Evolutionary conservation across 2,329 filamentous ascomycete species (phyloP), one percentile per base, ranked within the genome.

Genomic region (Graphilbum sp.): DNA sequence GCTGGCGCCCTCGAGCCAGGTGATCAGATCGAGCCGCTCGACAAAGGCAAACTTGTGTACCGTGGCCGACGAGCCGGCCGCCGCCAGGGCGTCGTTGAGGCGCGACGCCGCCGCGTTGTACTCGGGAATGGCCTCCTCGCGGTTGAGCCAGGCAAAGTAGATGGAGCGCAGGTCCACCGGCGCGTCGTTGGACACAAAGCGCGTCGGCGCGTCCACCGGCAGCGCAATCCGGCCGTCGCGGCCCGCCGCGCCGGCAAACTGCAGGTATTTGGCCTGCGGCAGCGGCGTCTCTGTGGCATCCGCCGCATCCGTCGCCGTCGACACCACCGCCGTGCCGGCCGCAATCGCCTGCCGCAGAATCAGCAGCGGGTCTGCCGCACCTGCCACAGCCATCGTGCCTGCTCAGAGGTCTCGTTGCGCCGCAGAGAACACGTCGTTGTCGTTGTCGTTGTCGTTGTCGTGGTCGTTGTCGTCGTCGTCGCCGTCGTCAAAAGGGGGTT

Each of bases 111-210:
- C 79, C 20, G 80, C 74, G 58, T 95, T 90, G 67, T 96, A 96
- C 50, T 93, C 85, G 11, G 83, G 81, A 47, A 93, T 86, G 39
- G 80, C 75, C 39, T 80, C 75, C 62, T 96, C 88, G 57, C 86
- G 85, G 61, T 95, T 92, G 51, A 83, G 68, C 85, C 86, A 98
- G 40, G 86, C 86, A 54, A 96, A 94, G 64, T 88, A 95, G 59
- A 95, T 88, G 55, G 81, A 90, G 54, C 90, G 85, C 48, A 98
- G 67, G 54, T 95, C 84, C 50, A 94, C 77, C 5, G 79, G 69
- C 40, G 67, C 65, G 35, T 72, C 67, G 41, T 73, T 71, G n/a
- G 84, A 87, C 43, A 82, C 70, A 63, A 96, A 96, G 50, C 90
- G 84, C 47, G 90, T 98, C 10, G 78, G 68, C 13, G 71, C 69